Evolutionary conservation across 2,329 filamentous ascomycete genomes (phyloP).

Genomic region (Fusarium papillatum): DNA sequence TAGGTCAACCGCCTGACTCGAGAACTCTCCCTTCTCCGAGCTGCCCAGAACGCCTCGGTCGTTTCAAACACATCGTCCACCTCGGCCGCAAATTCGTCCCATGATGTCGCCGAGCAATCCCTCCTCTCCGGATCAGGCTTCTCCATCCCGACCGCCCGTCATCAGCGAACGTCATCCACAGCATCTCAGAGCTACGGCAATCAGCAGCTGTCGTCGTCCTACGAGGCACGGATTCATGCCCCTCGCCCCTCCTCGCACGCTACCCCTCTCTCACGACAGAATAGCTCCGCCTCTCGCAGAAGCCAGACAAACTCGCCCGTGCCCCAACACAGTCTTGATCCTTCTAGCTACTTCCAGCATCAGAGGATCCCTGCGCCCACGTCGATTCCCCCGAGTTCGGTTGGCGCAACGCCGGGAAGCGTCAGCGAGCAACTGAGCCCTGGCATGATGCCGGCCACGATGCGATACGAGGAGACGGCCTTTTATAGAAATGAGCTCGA

Average conservation of each 20-base stretch:
- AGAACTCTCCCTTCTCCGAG: conserved; percentile 87
- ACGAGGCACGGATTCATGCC: conserved; percentile 57
- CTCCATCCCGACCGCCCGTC: conserved; percentile 67
- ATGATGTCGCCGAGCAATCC: conserved; percentile 64
- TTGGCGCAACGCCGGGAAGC: conserved; percentile 57
- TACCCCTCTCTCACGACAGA: conserved; percentile 64
- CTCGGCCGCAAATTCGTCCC: conserved; percentile 65
- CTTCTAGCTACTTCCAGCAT: conserved; percentile 62
- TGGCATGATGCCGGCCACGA: conserved; percentile 67
- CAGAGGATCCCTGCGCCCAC: conserved; percentile 56
- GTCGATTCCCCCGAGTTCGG: conserved; percentile 51
- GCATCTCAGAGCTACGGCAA: conserved; percentile 65
- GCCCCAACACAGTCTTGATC: conserved; percentile 58
- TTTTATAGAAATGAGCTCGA: conserved; percentile 73
- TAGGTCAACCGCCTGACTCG: conserved; percentile 94
- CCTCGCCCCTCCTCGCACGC: conserved; percentile 60
- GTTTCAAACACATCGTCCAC: conserved; percentile 76
- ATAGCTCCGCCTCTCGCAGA: conserved; percentile 67
- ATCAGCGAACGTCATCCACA: conserved; percentile 71
- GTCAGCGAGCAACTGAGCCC: conserved; percentile 62
- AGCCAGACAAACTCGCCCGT: conserved; percentile 65
- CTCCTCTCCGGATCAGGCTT: conserved; percentile 70
- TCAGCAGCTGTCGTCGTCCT: conserved; percentile 50
- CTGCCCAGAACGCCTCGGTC: conserved; percentile 75
- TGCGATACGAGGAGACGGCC: conserved; percentile 73